phyloP scores from a whole-genome alignment of 2,329 filamentous ascomycete species.

The Botryosphaeria dothidea region DNA sequence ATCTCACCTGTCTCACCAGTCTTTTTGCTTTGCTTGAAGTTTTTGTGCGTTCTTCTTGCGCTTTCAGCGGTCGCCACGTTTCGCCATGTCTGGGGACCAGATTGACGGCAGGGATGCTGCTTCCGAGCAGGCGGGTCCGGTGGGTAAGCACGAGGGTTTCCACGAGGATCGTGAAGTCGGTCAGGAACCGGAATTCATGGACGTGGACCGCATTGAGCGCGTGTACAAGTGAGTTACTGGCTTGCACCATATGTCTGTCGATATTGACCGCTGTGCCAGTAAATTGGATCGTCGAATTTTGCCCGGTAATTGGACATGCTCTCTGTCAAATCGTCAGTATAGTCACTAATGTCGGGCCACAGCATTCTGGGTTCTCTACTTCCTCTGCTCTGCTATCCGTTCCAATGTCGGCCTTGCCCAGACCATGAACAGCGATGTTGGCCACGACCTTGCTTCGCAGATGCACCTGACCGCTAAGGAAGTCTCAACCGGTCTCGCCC shows the following conservation, averaged over 20 bases:
- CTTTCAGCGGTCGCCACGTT: background rate
- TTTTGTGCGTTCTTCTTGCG: background rate
- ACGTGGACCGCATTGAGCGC: slow-evolving; percentile 38
- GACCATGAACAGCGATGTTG: slow-evolving; percentile 76
- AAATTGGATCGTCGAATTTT: slow-evolving; percentile 62
- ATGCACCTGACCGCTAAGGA: slow-evolving; percentile 72
- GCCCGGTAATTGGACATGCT: slow-evolving; percentile 39
- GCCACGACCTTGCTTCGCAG: slow-evolving; percentile 74
- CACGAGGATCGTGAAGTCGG: slow-evolving; percentile 37
- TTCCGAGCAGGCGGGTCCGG: slow-evolving; percentile 17
- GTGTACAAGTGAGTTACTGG: slow-evolving; percentile 36
- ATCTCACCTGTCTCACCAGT: background rate
- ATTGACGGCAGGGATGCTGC: background rate
- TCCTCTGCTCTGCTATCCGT: slow-evolving; percentile 86
- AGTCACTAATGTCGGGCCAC: slow-evolving; percentile 7
- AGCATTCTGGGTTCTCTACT: slow-evolving; percentile 90
- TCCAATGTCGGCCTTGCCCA: slow-evolving; percentile 93
- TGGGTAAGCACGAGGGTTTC: slow-evolving; percentile 29
- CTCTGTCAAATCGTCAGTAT: background rate
- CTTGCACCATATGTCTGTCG: background rate
- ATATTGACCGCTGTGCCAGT: slow-evolving; percentile 30
- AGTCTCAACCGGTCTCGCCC: slow-evolving; percentile 77
- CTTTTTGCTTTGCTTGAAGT: background rate
- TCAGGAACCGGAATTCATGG: slow-evolving; percentile 23
- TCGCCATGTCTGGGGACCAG: slow-evolving; percentile 4